Base-by-base conservation (phyloP, 2,329 filamentous ascomycete species). In the Talaromyces islandicus region DNA sequence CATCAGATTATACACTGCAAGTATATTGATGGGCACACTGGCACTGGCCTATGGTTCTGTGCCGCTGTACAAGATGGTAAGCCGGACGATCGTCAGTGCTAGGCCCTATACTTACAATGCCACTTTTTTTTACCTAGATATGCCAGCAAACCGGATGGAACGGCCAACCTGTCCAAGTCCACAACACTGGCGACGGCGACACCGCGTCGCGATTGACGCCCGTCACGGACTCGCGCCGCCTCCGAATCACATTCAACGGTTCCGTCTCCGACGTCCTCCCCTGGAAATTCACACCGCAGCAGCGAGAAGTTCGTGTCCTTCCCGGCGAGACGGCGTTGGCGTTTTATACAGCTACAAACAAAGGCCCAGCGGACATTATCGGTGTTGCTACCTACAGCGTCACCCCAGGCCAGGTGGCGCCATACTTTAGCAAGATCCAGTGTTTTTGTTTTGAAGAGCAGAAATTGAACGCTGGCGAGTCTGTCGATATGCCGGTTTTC, bases 391-490 rank as follows among this genome's bases (percentile, higher is more conserved):
- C 94, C 7, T 99, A 99, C 77, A 96, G 91, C 71, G 95, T 99
- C 30, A 97, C 93, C 2, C 94, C 94, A 0, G 94, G 86, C 3
- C 94, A 99, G 77, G 92, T 96, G 51, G 93, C 94, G 50, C 92
- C 91, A 1, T 99, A 99, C 75, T 99, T 99, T 73, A 95, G 90
- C 84, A 99, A 99, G 83, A 99, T 99, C 52, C 94, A 99, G 77
- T 99, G 94, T 72, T 99, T 99, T 77, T 99, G 94, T 76, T 99
- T 99, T 70, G 94, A 99, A 79, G 93, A 92, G 74, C 94, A 99
- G 82, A 84, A 95, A 63, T 77, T 99, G 65, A 93, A 94, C 72
- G 92, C 92, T 6, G 92, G 93, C 51, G 95, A 99, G 82, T 94
- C 92, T 51, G 94, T 99, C 58, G 94, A 99, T 75, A 99, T 99